These are phyloP conservation scores for Phoma sp. DNA, from an alignment of 2,329 filamentous ascomycete species.

Conservation along the genomic window DNA sequence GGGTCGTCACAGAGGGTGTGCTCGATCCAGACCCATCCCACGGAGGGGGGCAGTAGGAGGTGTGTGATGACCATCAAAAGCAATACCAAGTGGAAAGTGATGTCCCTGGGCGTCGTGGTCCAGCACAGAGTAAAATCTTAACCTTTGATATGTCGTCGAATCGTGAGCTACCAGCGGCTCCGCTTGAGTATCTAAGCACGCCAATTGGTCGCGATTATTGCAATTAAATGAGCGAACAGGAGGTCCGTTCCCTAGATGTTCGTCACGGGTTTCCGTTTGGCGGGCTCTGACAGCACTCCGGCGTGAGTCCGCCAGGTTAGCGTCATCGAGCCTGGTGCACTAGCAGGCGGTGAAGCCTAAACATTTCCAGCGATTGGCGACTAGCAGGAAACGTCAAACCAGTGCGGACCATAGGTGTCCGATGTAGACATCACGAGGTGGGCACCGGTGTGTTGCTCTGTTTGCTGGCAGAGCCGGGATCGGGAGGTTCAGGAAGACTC, in stretches of 20 bases:
- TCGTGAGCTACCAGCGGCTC: not conserved
- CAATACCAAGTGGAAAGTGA: not conserved
- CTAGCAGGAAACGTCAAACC: constrained; percentile 12
- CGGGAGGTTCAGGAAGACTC: not conserved
- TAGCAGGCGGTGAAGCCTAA: constrained; percentile 15
- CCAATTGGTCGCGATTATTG: not conserved
- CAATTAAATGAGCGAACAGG: constrained; percentile 11
- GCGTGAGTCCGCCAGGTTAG: constrained; percentile 7
- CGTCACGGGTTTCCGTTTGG: constrained; percentile 10
- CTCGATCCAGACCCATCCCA: constrained; percentile 1
- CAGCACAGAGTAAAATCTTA: not conserved
- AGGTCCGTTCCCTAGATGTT: constrained; percentile 13
- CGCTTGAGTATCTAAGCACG: not conserved
- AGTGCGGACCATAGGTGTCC: constrained; percentile 6
- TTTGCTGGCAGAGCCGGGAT: constrained; percentile 10
- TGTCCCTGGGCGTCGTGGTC: not conserved
- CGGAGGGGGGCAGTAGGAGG: not conserved
- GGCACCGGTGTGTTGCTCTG: constrained; percentile 4
- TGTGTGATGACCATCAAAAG: not conserved
- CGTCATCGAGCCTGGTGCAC: constrained; percentile 8
- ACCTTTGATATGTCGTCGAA: not conserved
- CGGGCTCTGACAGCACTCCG: constrained; percentile 16
- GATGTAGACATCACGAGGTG: constrained; percentile 7
- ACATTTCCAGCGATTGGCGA: constrained; percentile 7
- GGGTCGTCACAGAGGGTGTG: constrained; percentile 4